Base-by-base conservation (phyloP, 1,139 yeast genomes). In the Candida mesenterica region DNA sequence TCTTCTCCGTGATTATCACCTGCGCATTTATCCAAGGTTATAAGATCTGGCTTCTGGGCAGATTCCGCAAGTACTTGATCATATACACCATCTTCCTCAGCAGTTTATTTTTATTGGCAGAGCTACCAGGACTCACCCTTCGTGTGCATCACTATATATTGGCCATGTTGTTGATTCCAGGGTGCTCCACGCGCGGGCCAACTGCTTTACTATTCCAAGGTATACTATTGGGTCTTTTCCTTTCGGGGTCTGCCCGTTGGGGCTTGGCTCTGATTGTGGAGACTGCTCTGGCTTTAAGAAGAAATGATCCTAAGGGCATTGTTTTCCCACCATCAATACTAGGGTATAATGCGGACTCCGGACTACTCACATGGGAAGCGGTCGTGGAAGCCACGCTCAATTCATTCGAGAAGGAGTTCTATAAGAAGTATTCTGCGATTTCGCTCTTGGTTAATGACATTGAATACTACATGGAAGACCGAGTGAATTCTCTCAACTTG, bases 241-340 rank as follows among this genome's bases (percentile, higher is more conserved):
- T 89, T 6, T 83, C 92, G 15, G 98, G 98, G 0, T 79, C 88
- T 2, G 80, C 95, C 0, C 68, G 95, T 40, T 90, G 98, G 98
- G 97, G 94, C 36, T 80, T 84, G 51, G 97, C 95, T 3, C 81
- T 96, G 15, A 80, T 90, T 40, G 79, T 85, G 2, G 96, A 90
- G 53, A 88, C 97, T 0, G 75, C 75, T 31, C 63, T 71, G 9
- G 75, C 88, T 10, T 60, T 89, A 32, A 61, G 79, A 41, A 65
- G 96, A 46, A 84, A 84, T 18, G 96, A 87, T 46, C 95, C 95
- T 0, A 68, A 76, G 29, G 85, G 84, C 0, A 68, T 61, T 9
- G 53, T 77, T 6, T 46, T 59, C n/a, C 85, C 88, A 1, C 95
- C 95, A 0, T 48, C 48, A 1, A 68, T 82, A 36, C 24, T 54